Evolutionary conservation across 345 rosid genomes (phyloP), one percentile per base, ranked within the genome.

Genomic region (Moricandia moricandioides): DNA sequence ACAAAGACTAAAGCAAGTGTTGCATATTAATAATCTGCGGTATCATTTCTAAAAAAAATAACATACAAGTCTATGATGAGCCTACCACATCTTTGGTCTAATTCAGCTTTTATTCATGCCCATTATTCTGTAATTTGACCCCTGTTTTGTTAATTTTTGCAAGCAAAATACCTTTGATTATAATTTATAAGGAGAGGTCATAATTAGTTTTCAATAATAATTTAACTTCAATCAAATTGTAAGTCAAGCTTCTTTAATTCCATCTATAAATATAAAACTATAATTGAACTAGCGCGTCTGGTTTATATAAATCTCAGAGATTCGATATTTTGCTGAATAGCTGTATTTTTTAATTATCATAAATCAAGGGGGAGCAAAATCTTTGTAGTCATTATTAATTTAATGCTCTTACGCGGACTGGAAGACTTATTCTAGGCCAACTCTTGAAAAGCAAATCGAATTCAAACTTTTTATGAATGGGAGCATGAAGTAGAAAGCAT

Each of bases 391-490:
- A 54, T 55, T 70, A 56, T 55, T 40, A 1, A 35, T 30, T 29
- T 43, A 31, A 70, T 76, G 59, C 40, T 18, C 6, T 63, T 63
- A 70, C 80, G 80, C 71, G 75, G 80, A 77, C 71, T 56, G 18
- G 31, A 2, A 63, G 80, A 76, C 65, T 76, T 34, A 65, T 62
- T 76, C 80, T 30, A 54, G 2, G 58, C 45, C 18, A 54, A 69
- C 27, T 7, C 21, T 62, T 69, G 56, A 27, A 33, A 29, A 65
- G n/a, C 24, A 59, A 47, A 67, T 64, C 14, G 57, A 5, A 30
- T 31, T 49, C 49, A 56, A 13, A 8, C 7, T 49, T 34, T 69
- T 9, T 54, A 9, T 52, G 24, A 31, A 33, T 14, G 52, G 51
- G 54, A n/a, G 29, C 43, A 72, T 55, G 62, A 54, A 35, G 8